Conservation (phyloP, 306 rosid genomes). For the Medicago lupulina region DNA sequence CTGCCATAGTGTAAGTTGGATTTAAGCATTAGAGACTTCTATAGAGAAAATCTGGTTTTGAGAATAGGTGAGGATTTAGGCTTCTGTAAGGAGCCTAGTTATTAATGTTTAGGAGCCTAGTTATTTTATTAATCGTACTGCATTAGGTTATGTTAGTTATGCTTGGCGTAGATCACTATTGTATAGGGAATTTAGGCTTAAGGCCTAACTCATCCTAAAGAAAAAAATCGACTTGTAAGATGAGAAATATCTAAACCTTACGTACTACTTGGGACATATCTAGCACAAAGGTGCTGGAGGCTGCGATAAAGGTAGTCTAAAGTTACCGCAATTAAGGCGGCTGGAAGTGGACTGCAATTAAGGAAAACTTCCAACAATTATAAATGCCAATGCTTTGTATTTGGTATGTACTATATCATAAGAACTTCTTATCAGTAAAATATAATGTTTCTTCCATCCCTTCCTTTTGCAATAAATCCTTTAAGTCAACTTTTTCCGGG, state of each 20-base stretch:
- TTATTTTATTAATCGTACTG: slow-evolving; percentile 2
- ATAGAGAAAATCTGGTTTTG: slow-evolving; percentile 33
- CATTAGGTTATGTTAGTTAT: background rate
- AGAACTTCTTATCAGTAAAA: background rate
- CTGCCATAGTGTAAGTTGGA: slow-evolving; percentile 54
- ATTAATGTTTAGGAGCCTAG: background rate
- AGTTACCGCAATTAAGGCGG: background rate
- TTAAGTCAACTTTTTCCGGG: background rate
- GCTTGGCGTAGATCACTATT: background rate
- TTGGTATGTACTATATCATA: background rate
- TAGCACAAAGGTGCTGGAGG: background rate
- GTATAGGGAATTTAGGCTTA: background rate
- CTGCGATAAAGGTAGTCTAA: background rate
- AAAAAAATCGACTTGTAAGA: background rate
- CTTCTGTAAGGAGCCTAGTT: background rate
- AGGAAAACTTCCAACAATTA: background rate
- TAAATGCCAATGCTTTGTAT: background rate
- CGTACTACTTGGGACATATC: background rate
- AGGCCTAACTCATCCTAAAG: background rate
- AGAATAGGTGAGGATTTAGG: background rate
- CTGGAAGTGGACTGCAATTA: background rate
- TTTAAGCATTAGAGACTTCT: slow-evolving; percentile 38
- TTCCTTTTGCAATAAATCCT: background rate
- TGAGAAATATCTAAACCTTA: background rate
- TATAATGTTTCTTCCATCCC: slow-evolving; percentile 16